Percentiles rank a stretch among this genome's conserved stretches.
These are phyloP conservation scores for Articulospora tetracladia DNA, from an alignment of 495 filamentous ascomycete genomes.

Conservation along the genomic window DNA sequence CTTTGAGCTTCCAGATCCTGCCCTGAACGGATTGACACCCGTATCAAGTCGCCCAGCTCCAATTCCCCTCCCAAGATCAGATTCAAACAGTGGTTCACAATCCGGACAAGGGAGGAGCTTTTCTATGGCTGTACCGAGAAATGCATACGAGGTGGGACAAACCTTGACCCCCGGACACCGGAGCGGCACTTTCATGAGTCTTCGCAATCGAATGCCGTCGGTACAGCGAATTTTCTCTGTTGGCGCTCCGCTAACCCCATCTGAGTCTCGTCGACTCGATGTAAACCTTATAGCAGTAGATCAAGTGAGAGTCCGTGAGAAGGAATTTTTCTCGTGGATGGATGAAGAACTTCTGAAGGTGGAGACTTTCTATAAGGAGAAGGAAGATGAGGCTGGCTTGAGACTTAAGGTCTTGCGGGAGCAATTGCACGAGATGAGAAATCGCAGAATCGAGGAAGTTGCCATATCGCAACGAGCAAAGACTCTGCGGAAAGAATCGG, in stretches of 20 bases:
- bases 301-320: conserved; percentile 51
- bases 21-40: conserved; percentile 36
- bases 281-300: conserved; percentile 41
- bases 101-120: conserved; percentile 5
- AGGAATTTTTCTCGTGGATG: conserved; percentile 76
- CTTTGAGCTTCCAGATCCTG: conserved; percentile 71
- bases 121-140: conserved; percentile 20
- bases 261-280: conserved; percentile 39
- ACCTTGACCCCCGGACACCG: conserved; percentile 27
- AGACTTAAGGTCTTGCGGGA: conserved; percentile 67
- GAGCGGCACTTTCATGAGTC: conserved; percentile 25
- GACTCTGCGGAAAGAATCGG: conserved; percentile 12
- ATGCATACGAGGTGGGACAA: conserved; percentile 38
- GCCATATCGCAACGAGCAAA: conserved; percentile 32
- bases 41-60: neutral
- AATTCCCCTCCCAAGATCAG: neutral
- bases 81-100: neutral
- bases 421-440: conserved; percentile 85
- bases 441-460: conserved; percentile 72
- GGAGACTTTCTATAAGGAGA: conserved; percentile 76
- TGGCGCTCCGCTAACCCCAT: conserved; percentile 25
- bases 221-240: conserved; percentile 39
- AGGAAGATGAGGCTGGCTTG: conserved; percentile 73
- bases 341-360: conserved; percentile 81
- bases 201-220: conserved; percentile 31